phyloP scores from a whole-genome alignment of 352 stramenopile genomes.

The Globisporangium alternatum region DNA sequence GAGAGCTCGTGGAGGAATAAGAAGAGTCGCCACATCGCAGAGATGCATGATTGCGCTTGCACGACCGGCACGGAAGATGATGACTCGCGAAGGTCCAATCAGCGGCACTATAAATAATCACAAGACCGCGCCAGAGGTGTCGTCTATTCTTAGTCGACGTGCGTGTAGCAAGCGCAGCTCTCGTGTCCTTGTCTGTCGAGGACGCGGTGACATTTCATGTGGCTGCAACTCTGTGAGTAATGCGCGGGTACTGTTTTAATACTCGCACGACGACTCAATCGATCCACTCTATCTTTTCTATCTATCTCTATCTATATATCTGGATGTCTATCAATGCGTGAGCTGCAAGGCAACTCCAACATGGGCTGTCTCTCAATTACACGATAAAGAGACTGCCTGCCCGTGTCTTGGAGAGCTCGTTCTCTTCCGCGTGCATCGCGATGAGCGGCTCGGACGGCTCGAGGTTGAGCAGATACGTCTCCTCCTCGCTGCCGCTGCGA shows the following conservation, averaged over 20 bases:
- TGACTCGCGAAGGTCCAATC: background rate
- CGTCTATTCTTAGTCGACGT: background rate
- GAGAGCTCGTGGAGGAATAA: background rate
- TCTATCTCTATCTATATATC: background rate
- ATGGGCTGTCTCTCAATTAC: background rate
- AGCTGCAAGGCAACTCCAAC: background rate
- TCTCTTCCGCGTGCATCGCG: conserved; percentile 13
- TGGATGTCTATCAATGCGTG: background rate
- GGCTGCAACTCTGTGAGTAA: background rate
- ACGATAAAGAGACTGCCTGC: conserved; percentile 17
- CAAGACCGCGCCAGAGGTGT: background rate
- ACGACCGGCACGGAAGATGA: background rate
- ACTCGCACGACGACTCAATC: background rate
- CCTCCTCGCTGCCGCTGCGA: conserved; percentile 50
- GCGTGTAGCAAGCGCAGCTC: background rate
- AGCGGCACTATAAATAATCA: background rate
- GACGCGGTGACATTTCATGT: background rate
- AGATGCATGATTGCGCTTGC: conserved; percentile 1
- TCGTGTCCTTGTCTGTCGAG: background rate
- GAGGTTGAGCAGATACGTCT: conserved; percentile 18
- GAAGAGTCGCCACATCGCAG: background rate
- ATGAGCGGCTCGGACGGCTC: conserved; percentile 12
- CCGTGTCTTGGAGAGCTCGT: conserved; percentile 27
- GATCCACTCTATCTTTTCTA: background rate
- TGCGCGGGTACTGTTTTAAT: background rate